These are phyloP conservation scores for Berkeleyomyces basicola DNA, from an alignment of 2,329 filamentous ascomycete genomes.

Conservation along the genomic window DNA sequence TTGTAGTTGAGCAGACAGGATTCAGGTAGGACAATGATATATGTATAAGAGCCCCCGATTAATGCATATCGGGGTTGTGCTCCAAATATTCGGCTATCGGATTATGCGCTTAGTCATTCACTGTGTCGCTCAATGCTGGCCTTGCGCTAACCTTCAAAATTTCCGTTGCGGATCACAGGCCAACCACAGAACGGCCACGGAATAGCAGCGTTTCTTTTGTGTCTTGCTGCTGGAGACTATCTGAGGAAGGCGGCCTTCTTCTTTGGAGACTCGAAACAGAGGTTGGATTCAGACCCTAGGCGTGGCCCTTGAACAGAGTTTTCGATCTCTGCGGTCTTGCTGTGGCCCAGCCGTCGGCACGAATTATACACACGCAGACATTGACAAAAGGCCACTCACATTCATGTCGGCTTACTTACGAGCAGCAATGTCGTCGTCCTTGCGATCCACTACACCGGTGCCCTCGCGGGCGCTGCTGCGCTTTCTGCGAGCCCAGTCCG, in stretches of 20 bases:
- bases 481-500: conserved; percentile 56
- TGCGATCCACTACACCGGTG: conserved; percentile 25
- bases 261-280: neutral
- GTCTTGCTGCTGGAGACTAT: neutral
- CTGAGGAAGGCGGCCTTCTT: neutral
- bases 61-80: neutral
- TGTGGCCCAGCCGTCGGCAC: neutral
- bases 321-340: neutral
- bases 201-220: conserved; percentile 4
- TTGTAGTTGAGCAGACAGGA: neutral
- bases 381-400: too few species aligned
- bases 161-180: neutral
- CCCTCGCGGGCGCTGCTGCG: conserved; percentile 46
- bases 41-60: neutral
- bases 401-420: conserved; percentile 8
- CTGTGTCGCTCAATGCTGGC: neutral
- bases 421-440: conserved; percentile 28
- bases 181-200: neutral
- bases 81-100: neutral
- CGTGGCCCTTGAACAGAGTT: neutral
- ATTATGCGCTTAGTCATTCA: neutral
- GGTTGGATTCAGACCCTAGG: neutral
- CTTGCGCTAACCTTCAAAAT: neutral
- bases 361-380: neutral
- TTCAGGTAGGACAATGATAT: neutral